These are phyloP conservation scores for Penicillium simplicissimum DNA, from an alignment of 495 filamentous ascomycete species.

Conservation along the genomic window DNA sequence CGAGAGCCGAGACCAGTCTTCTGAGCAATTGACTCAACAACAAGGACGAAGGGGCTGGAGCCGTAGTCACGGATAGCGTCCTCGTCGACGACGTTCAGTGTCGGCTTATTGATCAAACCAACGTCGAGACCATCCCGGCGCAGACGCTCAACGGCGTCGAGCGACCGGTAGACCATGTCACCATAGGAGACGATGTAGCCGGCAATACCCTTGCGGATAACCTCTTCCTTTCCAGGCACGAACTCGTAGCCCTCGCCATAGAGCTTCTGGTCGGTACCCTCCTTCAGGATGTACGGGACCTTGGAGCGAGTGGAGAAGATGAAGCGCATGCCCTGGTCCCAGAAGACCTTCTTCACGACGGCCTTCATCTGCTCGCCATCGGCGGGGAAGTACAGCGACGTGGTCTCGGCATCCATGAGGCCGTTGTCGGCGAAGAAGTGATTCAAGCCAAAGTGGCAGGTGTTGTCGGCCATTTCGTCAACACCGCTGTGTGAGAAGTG, in stretches of 20 bases:
- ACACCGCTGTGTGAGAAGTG: constrained; percentile 46
- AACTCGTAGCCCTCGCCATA: constrained; percentile 41
- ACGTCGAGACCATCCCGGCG: constrained; percentile 36
- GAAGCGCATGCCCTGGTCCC: constrained; percentile 38
- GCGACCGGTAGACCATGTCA: constrained; percentile 45
- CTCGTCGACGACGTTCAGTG: constrained; percentile 42
- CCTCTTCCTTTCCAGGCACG: constrained; percentile 41
- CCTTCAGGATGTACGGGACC: constrained; percentile 43
- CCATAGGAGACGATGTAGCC: constrained; percentile 44
- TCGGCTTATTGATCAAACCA: constrained; percentile 44
- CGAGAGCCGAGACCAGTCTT: constrained; percentile 46
- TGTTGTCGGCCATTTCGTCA: constrained; percentile 47
- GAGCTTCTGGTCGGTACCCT: constrained; percentile 37
- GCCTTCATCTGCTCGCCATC: constrained; percentile 48
- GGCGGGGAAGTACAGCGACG: constrained; percentile 42
- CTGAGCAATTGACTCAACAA: constrained; percentile 42
- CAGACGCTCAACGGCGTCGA: constrained; percentile 41
- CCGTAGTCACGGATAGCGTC: constrained; percentile 40
- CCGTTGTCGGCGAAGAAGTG: constrained; percentile 47
- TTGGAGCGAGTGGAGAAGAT: constrained; percentile 46
- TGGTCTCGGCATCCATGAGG: constrained; percentile 36
- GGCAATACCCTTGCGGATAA: constrained; percentile 37
- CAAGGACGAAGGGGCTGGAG: constrained; percentile 36
- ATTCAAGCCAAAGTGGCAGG: constrained; percentile 45
- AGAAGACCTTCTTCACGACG: constrained; percentile 42